Base-by-base conservation (phyloP, 2,329 filamentous ascomycete species). In the Lizonia empirigonia region DNA sequence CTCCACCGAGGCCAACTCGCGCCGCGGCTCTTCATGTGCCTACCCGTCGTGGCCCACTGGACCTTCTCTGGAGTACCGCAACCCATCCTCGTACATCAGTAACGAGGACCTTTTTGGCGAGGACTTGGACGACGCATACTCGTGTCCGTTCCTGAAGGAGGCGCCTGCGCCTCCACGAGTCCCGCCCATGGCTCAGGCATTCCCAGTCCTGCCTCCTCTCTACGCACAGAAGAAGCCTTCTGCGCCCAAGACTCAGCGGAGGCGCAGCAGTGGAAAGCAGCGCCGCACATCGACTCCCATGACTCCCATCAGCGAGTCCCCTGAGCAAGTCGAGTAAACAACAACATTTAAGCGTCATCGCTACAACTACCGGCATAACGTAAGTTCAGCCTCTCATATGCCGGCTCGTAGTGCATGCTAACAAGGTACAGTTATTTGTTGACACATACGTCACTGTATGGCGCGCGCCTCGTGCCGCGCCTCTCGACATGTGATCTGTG, bases 101-200 rank as follows among this genome's bases (percentile, higher is more conserved):
- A 73, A 76, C 59, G 72, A 62, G 38, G 73, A 76, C 53, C 70
- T 76, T 44, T 75, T 75, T 53, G 68, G 68, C 27, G 71, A 73
- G 37, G 70, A 73, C 58, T 60, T 69, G 24, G 65, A 73, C 50
- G 69, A 72, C 57, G 63, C 67, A 27, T 59, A 59, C 49, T 56
- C 54, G 16, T 55, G 58, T 39, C 71, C 68, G 4, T 65, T 72
- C 53, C 73, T 76, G 39, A 59, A 70, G 30, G 67, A 74, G 60
- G 72, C 73, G 12, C 73, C 73, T 20, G 71, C 73, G 35, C 73
- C 73, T 42, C 73, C 73, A 40, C 69, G 73, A 26, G 62, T 69
- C 52, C 68, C 67, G 18, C 64, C 68, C 37, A 68, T 68, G 62
- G 60, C 68, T 7, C 64, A 70, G 50, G 69, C 71, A 8, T 63